These are phyloP conservation scores for Entomortierella lignicola DNA, from an alignment of 192 early-diverging fungal genomes.

Conservation along the genomic window DNA sequence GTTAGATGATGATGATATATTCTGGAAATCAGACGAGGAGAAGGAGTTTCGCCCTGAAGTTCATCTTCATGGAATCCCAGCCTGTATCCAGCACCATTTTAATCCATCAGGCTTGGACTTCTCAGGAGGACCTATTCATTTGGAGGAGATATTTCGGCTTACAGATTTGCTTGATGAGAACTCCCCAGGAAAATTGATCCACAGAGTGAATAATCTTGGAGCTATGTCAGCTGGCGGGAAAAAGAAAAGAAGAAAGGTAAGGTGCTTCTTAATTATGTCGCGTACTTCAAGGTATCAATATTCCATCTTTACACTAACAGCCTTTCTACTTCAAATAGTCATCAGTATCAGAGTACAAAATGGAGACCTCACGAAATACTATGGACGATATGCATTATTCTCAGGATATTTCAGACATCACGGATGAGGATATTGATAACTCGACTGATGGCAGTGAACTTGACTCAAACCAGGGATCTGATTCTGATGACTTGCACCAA, in stretches of 20 bases:
- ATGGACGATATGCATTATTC: constrained; percentile 19
- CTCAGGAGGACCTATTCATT: constrained; percentile 42
- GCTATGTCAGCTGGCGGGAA: constrained; percentile 39
- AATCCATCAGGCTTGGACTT: constrained; percentile 51
- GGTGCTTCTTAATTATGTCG: background rate
- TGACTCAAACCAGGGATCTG: constrained; percentile 18
- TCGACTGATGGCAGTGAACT: constrained; percentile 18
- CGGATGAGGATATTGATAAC: constrained; percentile 11
- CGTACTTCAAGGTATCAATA: background rate
- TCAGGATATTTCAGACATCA: constrained; percentile 29
- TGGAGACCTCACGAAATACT: constrained; percentile 12
- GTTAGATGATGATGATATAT: constrained; percentile 28
- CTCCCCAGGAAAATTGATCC: constrained; percentile 36
- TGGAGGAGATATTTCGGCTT: constrained; percentile 49
- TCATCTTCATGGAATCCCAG: constrained; percentile 44
- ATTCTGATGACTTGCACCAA: constrained; percentile 16
- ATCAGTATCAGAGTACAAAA: constrained; percentile 23
- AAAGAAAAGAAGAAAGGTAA: constrained; percentile 49
- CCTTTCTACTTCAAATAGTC: background rate
- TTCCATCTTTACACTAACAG: too few species aligned
- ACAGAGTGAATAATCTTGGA: constrained; percentile 29
- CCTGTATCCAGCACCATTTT: constrained; percentile 53
- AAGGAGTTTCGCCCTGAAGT: constrained; percentile 33
- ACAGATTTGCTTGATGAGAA: constrained; percentile 45
- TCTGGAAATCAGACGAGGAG: constrained; percentile 53